phyloP scores from a whole-genome alignment of 306 rosid genomes.

The Trifolium dubium region DNA sequence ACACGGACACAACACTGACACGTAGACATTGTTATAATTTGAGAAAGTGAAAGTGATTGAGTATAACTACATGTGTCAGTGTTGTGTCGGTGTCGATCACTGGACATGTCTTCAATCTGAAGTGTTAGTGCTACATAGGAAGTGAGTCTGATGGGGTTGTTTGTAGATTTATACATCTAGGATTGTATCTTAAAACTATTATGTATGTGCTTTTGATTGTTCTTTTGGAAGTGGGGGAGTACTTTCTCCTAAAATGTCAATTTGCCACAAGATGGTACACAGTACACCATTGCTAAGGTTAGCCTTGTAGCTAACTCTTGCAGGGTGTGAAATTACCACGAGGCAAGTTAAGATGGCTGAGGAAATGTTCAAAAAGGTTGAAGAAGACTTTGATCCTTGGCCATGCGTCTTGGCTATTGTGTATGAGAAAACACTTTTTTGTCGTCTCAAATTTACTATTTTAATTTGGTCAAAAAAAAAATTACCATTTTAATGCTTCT shows the following conservation, averaged over 20 bases:
- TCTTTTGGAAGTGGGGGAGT: background rate
- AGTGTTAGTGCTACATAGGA: background rate
- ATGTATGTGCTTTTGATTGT: slow-evolving; percentile 26
- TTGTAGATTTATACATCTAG: slow-evolving; percentile 24
- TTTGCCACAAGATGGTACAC: slow-evolving; percentile 21
- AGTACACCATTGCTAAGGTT: slow-evolving; percentile 29
- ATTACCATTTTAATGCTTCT: slow-evolving; percentile 5
- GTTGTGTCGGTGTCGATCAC: background rate
- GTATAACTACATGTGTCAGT: background rate
- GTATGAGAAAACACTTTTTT: slow-evolving; percentile 32
- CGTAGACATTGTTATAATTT: background rate
- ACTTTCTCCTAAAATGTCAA: background rate
- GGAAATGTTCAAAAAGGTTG: slow-evolving; percentile 23
- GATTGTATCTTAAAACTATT: slow-evolving; percentile 15
- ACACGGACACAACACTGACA: background rate
- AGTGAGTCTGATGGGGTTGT: slow-evolving; percentile 21
- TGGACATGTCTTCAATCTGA: background rate
- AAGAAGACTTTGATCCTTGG: slow-evolving; percentile 33
- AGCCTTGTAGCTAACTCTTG: slow-evolving; percentile 42
- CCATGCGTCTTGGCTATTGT: slow-evolving; percentile 37
- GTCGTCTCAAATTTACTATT: slow-evolving; percentile 14
- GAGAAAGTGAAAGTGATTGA: too few relatives aligned
- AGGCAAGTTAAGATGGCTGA: slow-evolving; percentile 33
- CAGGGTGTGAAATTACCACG: slow-evolving; percentile 38
- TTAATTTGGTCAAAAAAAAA: too few relatives aligned